Percentiles rank a stretch among this genome's conserved stretches.
phyloP scores from a whole-genome alignment of 768 basidiomycete species.

The Coprinopsis marcescibilis region DNA sequence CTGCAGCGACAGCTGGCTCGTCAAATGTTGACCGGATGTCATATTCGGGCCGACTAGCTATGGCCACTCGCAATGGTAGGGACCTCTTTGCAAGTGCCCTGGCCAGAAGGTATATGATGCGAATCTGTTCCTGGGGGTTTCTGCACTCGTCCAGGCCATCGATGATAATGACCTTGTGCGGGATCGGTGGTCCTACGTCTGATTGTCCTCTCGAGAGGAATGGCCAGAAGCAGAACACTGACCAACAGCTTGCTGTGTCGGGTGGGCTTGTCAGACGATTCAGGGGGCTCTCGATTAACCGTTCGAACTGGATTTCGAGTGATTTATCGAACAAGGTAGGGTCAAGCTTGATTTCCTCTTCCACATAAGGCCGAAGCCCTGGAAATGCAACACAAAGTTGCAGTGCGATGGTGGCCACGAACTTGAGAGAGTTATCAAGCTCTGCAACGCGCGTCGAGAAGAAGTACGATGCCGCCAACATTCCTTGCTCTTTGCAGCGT shows the following conservation, averaged over 20 bases:
- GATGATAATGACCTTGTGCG: conserved; percentile 1
- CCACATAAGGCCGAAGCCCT: not conserved
- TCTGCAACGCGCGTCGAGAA: conserved; percentile 6
- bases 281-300: not conserved
- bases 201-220: not conserved
- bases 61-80: not conserved
- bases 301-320: conserved; percentile 3
- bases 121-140: not conserved
- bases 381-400: not conserved
- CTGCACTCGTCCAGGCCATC: conserved; percentile 14
- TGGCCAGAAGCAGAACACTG: too few species aligned
- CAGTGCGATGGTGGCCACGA: conserved; percentile 7
- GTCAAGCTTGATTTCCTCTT: not conserved
- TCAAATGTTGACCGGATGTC: not conserved
- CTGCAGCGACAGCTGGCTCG: not conserved
- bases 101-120: not conserved
- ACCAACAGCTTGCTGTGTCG: too few species aligned
- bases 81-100: too few species aligned
- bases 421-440: not conserved
- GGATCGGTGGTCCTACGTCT: not conserved
- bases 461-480: conserved; percentile 8
- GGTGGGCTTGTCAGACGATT: too few species aligned
- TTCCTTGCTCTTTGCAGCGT: not conserved
- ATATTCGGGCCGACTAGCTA: conserved; percentile 10
- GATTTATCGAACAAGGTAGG: conserved; percentile 5